Percentiles rank a stretch among this genome's conserved stretches.
Conservation (phyloP, 441 rosid genomes). For the Syzygium syzygioides region DNA sequence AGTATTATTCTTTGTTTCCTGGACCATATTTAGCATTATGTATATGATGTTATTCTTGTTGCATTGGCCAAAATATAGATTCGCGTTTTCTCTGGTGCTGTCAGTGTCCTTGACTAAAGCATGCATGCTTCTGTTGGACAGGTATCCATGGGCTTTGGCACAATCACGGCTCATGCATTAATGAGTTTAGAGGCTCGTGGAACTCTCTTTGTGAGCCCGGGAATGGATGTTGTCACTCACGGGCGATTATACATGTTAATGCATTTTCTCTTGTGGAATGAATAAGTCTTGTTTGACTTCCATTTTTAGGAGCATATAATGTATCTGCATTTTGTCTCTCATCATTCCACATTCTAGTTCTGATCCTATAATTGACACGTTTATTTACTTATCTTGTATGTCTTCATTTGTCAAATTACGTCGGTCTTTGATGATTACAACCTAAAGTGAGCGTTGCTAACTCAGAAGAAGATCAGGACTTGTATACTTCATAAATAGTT, state of each 20-base stretch:
- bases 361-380: neutral
- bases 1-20: neutral
- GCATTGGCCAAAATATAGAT: neutral
- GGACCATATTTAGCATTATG: neutral
- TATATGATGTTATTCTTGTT: neutral
- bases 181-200: slow-evolving; percentile 96
- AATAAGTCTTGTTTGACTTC: neutral
- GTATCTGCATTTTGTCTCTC: neutral
- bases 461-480: neutral
- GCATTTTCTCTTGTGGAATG: neutral
- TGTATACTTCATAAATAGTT: neutral
- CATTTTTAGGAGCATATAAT: neutral
- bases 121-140: slow-evolving; percentile 21
- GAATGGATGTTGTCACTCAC: slow-evolving; percentile 58
- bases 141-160: slow-evolving; percentile 93
- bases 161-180: slow-evolving; percentile 75
- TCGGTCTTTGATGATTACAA: neutral
- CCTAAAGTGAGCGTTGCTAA: neutral
- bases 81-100: neutral
- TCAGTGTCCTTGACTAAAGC: neutral
- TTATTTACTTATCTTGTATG: neutral
- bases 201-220: slow-evolving; percentile 72
- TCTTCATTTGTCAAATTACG: neutral
- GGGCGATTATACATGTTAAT: neutral
- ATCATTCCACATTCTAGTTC: neutral